phyloP scores from a whole-genome alignment of 2,329 filamentous ascomycete genomes.

The Cladophialophora immunda region DNA sequence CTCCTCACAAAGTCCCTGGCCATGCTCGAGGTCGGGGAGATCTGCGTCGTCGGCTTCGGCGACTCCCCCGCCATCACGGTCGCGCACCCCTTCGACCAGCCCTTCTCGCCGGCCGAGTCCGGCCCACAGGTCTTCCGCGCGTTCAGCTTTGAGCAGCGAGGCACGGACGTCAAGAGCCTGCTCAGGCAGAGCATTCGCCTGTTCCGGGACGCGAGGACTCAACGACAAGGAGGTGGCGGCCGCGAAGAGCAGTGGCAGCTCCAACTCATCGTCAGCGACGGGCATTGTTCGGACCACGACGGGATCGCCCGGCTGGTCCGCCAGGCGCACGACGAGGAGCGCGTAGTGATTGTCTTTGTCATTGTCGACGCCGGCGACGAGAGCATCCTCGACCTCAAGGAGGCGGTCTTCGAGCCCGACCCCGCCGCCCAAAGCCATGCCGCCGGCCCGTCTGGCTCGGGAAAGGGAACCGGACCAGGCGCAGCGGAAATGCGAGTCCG shows the following conservation, averaged over 20 bases:
- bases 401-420: constrained; percentile 81
- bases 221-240: constrained; percentile 57
- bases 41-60: constrained; percentile 92
- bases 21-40: constrained; percentile 93
- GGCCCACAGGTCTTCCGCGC: constrained; percentile 84
- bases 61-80: constrained; percentile 74
- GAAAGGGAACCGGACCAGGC: constrained; percentile 46
- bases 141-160: constrained; percentile 84
- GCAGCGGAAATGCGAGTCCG: constrained; percentile 71
- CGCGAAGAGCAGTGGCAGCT: constrained; percentile 90
- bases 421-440: neutral
- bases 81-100: constrained; percentile 83
- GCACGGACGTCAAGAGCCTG: constrained; percentile 84
- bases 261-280: constrained; percentile 90
- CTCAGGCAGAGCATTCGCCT: constrained; percentile 79
- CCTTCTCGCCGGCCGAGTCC: constrained; percentile 77
- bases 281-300: constrained; percentile 89
- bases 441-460: constrained; percentile 46
- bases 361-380: constrained; percentile 76
- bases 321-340: constrained; percentile 81
- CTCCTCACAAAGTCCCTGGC: constrained; percentile 86
- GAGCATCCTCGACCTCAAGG: constrained; percentile 83
- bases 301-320: constrained; percentile 82
- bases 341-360: constrained; percentile 98
- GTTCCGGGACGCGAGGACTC: constrained; percentile 76